A percentile compares a stretch with the other conserved stretches of the same genome.
Evolutionary conservation across 2,329 filamentous ascomycete genomes (phyloP).

Genomic region (Cytospora piceicola): DNA sequence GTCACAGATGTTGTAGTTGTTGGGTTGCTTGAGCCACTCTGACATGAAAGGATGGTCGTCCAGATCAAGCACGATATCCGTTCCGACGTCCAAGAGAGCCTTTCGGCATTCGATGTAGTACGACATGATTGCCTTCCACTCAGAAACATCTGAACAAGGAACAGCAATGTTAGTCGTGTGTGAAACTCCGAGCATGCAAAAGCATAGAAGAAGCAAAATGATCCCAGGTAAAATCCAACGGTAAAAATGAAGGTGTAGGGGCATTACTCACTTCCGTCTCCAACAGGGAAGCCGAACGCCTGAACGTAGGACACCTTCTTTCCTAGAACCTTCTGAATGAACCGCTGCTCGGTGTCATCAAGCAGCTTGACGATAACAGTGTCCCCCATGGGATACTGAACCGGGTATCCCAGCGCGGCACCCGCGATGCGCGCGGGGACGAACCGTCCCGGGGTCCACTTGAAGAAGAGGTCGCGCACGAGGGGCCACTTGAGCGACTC

Average conservation of each 20-base stretch:
- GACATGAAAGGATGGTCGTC: background rate
- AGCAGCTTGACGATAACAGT: background rate
- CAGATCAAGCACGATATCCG: background rate
- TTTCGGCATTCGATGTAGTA: background rate
- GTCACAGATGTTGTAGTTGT: background rate
- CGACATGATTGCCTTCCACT: background rate
- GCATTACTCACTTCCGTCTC: background rate
- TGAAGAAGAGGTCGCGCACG: constrained; percentile 7
- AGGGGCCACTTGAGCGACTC: background rate
- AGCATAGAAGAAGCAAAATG: background rate
- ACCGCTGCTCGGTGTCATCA: background rate
- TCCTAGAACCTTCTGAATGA: background rate
- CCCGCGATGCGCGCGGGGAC: background rate
- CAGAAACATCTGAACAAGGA: background rate
- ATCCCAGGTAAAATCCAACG: background rate
- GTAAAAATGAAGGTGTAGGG: too few species aligned
- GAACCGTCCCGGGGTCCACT: background rate
- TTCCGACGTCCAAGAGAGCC: background rate
- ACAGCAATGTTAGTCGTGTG: background rate
- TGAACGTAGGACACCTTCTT: background rate
- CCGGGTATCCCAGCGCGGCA: background rate
- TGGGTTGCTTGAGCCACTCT: background rate
- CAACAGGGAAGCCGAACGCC: background rate
- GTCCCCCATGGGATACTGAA: background rate
- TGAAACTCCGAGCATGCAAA: background rate